These are phyloP conservation scores for Golubevia pallescens DNA, from an alignment of 1,284 basidiomycete genomes.

Conservation along the genomic window DNA sequence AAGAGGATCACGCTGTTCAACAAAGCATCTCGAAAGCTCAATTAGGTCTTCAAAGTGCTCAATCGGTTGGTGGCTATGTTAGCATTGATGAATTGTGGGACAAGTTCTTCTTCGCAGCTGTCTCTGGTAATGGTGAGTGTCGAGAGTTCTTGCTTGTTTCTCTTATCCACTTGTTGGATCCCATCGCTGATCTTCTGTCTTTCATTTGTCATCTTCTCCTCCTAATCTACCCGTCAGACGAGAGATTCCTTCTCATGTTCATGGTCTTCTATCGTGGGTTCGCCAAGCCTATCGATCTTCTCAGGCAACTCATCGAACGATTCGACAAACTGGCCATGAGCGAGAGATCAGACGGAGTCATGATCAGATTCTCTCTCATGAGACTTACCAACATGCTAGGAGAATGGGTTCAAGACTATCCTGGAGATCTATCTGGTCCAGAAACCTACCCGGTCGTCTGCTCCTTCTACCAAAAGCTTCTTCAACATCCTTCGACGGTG, in stretches of 20 bases:
- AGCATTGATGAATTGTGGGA: conserved; percentile 54
- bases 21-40: conserved; percentile 36
- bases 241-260: conserved; percentile 38
- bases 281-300: conserved; percentile 41
- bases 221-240: conserved; percentile 5
- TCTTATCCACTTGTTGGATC: background rate
- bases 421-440: conserved; percentile 44
- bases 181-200: too few relatives aligned
- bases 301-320: conserved; percentile 34
- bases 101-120: conserved; percentile 49
- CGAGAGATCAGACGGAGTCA: conserved; percentile 30
- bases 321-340: conserved; percentile 36
- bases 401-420: conserved; percentile 55
- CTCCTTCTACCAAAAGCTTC: conserved; percentile 29
- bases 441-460: conserved; percentile 34
- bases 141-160: background rate
- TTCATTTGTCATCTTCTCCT: background rate
- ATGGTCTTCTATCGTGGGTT: conserved; percentile 57
- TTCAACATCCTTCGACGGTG: conserved; percentile 30
- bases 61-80: conserved; percentile 44
- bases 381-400: conserved; percentile 39
- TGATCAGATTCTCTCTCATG: conserved; percentile 48
- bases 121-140: conserved; percentile 31
- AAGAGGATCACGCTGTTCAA: conserved; percentile 26
- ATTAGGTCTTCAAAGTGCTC: conserved; percentile 35